Conservation (phyloP, 768 basidiomycete species). For the Lactifluus pinguis region DNA sequence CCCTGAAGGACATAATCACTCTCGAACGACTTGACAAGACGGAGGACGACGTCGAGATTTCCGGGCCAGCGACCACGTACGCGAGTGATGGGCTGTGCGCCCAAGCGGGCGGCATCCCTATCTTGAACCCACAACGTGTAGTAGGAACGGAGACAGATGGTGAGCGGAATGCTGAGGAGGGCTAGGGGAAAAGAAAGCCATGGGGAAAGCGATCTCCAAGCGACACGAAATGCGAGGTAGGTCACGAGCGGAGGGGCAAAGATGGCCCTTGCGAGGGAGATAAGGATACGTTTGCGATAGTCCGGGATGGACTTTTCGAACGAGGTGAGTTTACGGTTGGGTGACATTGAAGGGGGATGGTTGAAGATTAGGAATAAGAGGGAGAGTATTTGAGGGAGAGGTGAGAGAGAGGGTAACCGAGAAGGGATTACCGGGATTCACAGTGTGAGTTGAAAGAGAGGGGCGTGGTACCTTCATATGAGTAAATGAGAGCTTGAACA, state of each 20-base stretch:
- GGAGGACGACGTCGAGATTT: conserved; percentile 26
- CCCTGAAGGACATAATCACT: conserved; percentile 23
- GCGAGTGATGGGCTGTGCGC: conserved; percentile 21
- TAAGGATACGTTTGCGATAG: conserved; percentile 18
- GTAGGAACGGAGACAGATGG: conserved; percentile 3
- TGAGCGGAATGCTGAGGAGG: conserved; percentile 2
- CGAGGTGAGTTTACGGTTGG: conserved; percentile 6
- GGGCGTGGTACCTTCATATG: not conserved
- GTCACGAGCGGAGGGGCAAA: conserved; percentile 10
- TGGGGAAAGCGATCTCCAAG: not conserved
- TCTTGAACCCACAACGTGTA: conserved; percentile 9
- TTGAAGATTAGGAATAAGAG: not conserved
- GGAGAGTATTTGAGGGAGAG: not conserved
- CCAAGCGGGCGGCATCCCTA: conserved; percentile 16
- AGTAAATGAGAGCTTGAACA: conserved; percentile 44
- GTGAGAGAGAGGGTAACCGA: not conserved
- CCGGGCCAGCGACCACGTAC: conserved; percentile 28
- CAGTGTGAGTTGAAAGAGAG: not conserved
- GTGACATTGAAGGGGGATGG: not conserved
- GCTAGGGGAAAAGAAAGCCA: not conserved
- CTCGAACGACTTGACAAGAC: conserved; percentile 20
- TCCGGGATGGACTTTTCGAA: conserved; percentile 17
- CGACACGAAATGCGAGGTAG: conserved; percentile 1
- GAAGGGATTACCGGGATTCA: not conserved
- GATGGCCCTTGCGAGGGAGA: conserved; percentile 10